Evolutionary conservation across 164 flowering plant genomes (phyloP).

Genomic region (Magnolia kwangsiensis): DNA sequence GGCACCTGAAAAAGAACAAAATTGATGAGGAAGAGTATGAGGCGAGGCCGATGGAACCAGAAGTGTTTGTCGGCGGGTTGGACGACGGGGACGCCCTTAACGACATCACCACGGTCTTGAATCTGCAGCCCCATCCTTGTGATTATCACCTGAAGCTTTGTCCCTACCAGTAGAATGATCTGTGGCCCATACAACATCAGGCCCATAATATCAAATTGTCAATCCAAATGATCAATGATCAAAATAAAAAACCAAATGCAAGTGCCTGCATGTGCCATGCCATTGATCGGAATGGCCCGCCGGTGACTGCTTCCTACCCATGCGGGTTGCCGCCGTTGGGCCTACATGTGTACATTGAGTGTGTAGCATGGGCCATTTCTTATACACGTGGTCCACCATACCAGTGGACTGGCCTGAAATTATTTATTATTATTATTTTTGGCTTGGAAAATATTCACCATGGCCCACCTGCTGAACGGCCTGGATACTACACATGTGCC

Average conservation of each 20-base stretch:
- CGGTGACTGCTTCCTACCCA: too few relatives aligned
- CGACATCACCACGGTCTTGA: conserved; percentile 73
- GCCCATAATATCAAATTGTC: not conserved
- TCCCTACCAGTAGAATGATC: conserved; percentile 75
- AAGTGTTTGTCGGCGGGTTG: conserved; percentile 71
- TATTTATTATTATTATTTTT: too few relatives aligned
- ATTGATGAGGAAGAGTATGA: conserved; percentile 72
- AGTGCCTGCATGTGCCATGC: not conserved
- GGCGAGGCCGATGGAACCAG: conserved; percentile 80
- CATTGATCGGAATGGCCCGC: too few relatives aligned
- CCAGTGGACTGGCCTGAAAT: too few relatives aligned
- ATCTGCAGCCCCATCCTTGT: conserved; percentile 75
- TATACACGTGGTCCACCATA: too few relatives aligned
- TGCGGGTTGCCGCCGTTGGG: too few relatives aligned
- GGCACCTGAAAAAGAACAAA: conserved; percentile 82
- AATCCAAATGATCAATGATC: not conserved
- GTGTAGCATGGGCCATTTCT: too few relatives aligned
- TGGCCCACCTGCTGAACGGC: not conserved
- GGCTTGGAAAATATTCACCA: not conserved
- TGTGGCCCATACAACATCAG: conserved; percentile 16
- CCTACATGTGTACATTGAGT: too few relatives aligned
- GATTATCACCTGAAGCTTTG: conserved; percentile 82
- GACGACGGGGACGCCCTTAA: conserved; percentile 68
- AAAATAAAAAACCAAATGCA: not conserved
- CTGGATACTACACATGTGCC: not conserved